These are phyloP conservation scores for Rhizopogon roseolus DNA, from an alignment of 768 basidiomycete genomes.

Conservation along the genomic window DNA sequence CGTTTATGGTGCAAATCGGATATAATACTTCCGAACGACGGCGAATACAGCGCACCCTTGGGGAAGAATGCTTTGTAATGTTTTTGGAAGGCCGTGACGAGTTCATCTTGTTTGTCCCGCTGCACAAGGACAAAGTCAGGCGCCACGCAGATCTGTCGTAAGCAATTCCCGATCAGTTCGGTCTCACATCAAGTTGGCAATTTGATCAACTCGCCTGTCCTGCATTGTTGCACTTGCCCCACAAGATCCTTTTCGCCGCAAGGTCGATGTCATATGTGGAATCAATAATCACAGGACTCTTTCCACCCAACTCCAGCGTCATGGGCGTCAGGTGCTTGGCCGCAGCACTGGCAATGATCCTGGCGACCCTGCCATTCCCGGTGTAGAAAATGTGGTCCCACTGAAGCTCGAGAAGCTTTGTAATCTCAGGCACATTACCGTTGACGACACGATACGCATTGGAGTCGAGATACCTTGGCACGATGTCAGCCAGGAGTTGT, in stretches of 20 bases:
- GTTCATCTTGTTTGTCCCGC: conserved; percentile 36
- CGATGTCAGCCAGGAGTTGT: conserved; percentile 44
- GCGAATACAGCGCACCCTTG: conserved; percentile 40
- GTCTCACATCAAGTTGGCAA: background rate
- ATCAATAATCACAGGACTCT: conserved; percentile 44
- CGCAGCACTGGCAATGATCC: conserved; percentile 20
- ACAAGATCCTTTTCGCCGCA: conserved; percentile 60
- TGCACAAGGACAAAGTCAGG: conserved; percentile 45
- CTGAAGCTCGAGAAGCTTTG: conserved; percentile 25
- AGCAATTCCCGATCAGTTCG: background rate
- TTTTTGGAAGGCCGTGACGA: conserved; percentile 41
- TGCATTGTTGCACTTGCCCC: conserved; percentile 61
- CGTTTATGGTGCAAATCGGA: conserved; percentile 50
- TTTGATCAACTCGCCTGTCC: conserved; percentile 44
- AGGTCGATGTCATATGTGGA: conserved; percentile 37
- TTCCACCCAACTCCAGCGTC: conserved; percentile 31
- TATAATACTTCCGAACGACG: conserved; percentile 47
- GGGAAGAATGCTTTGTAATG: conserved; percentile 49
- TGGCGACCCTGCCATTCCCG: conserved; percentile 24
- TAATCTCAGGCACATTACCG: conserved; percentile 36
- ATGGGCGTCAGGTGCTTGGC: conserved; percentile 29
- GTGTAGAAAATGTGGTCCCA: conserved; percentile 36
- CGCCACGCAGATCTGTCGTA: conserved; percentile 31
- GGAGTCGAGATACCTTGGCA: conserved; percentile 52
- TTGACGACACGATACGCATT: conserved; percentile 50